phyloP scores from a whole-genome alignment of 805 yeast species.

The Cyberlindnera xishuangbannaensis region DNA sequence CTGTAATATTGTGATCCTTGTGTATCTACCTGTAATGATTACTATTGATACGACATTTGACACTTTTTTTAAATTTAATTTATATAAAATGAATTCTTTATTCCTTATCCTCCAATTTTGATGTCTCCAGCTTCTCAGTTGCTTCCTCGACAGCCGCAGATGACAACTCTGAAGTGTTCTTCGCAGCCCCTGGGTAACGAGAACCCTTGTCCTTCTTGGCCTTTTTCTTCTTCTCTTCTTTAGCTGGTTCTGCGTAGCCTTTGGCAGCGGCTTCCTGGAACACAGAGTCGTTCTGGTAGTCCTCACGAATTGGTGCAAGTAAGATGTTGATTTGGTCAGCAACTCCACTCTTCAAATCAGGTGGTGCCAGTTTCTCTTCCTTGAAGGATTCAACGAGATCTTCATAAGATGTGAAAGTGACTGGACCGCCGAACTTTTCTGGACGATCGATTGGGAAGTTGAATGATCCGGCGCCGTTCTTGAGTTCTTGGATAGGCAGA shows the following conservation, averaged over 20 bases:
- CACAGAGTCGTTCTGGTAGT: slow-evolving; percentile 53
- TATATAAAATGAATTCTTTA: no score
- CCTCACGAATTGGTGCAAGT: slow-evolving; percentile 79
- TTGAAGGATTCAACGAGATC: slow-evolving; percentile 68
- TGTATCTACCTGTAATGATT: no score
- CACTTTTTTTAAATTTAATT: no score
- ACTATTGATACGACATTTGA: no score
- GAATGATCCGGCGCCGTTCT: slow-evolving; percentile 51
- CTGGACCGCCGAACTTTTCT: slow-evolving; percentile 94
- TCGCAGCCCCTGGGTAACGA: slow-evolving; percentile 71
- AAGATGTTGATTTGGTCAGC: slow-evolving; percentile 76
- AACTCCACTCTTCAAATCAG: slow-evolving; percentile 90
- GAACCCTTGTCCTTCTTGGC: slow-evolving; percentile 84
- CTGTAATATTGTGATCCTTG: slow-evolving; percentile 38
- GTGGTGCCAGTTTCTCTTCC: slow-evolving; percentile 76
- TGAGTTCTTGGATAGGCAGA: slow-evolving; percentile 79
- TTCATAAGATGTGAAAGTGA: slow-evolving; percentile 62
- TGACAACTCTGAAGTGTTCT: no score
- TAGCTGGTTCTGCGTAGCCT: slow-evolving; percentile 79
- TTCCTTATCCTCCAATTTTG: slow-evolving; percentile 29
- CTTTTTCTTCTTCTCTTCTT: slow-evolving; percentile 58
- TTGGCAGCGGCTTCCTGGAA: slow-evolving; percentile 67
- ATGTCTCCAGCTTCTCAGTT: slow-evolving; percentile 34
- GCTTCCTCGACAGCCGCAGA: slow-evolving; percentile 29
- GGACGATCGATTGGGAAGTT: slow-evolving; percentile 80